These are phyloP conservation scores for Cladophialophora carrionii DNA, from an alignment of 2,329 filamentous ascomycete species.

Conservation along the genomic window DNA sequence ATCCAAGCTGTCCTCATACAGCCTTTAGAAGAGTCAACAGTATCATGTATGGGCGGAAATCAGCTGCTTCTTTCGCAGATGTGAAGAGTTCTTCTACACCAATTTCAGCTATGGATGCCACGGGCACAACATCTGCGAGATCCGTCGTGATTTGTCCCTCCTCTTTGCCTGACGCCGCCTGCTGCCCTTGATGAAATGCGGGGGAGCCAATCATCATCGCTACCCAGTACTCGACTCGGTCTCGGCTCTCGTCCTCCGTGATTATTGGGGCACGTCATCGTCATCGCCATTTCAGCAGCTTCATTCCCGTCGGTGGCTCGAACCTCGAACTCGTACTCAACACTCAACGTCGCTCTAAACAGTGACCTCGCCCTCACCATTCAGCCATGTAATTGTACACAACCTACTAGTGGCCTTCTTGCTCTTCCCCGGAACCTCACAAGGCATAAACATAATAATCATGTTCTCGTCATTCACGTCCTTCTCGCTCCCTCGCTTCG, in stretches of 20 bases:
- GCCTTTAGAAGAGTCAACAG: neutral
- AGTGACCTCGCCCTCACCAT: neutral
- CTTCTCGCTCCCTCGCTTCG: slow-evolving; percentile 26
- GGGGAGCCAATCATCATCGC: slow-evolving; percentile 13
- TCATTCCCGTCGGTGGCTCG: no score
- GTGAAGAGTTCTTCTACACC: neutral
- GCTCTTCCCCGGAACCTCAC: neutral
- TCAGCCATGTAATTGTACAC: neutral
- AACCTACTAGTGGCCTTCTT: neutral
- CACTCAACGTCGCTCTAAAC: neutral
- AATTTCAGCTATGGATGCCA: no score
- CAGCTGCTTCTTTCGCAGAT: neutral
- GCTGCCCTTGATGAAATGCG: slow-evolving; percentile 5
- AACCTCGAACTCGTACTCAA: neutral
- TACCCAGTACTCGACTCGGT: neutral
- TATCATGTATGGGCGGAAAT: neutral
- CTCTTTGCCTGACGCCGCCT: neutral
- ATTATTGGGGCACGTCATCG: neutral
- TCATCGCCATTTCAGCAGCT: neutral
- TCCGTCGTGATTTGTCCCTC: neutral
- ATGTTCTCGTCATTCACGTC: slow-evolving; percentile 27
- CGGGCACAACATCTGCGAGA: neutral
- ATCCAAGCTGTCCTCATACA: neutral
- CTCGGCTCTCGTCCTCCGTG: neutral
- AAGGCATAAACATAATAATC: neutral